Evolutionary conservation across 176 grass and related monocot species (phyloP).

Genomic region (Stipa capillata): DNA sequence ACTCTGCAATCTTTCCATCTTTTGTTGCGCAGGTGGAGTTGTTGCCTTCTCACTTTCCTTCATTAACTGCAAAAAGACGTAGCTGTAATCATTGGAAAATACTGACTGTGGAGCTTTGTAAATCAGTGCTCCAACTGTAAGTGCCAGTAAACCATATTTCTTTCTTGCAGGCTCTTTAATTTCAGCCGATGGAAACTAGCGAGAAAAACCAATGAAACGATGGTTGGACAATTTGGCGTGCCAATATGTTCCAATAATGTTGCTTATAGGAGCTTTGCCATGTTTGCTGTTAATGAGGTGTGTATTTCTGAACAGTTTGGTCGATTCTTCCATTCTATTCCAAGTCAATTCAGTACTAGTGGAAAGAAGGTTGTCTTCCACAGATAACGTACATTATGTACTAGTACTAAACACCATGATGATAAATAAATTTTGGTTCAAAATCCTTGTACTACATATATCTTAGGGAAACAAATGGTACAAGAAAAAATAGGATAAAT

Average conservation of each 20-base stretch:
- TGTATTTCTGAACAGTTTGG: background rate
- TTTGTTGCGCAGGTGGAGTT: slow-evolving; percentile 41
- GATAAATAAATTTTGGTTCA: background rate
- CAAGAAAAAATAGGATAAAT: background rate
- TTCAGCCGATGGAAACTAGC: background rate
- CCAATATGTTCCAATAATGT: background rate
- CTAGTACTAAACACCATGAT: background rate
- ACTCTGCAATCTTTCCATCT: slow-evolving; percentile 66
- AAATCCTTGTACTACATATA: background rate
- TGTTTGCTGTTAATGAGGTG: background rate
- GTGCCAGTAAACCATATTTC: background rate
- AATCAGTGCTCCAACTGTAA: background rate
- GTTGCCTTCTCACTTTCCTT: slow-evolving; percentile 28
- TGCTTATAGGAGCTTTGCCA: background rate
- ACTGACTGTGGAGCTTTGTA: background rate
- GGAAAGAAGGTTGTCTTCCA: too few species aligned
- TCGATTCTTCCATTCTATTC: background rate
- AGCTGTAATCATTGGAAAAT: background rate
- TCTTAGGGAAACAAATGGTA: background rate
- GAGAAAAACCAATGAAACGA: background rate
- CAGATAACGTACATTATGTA: background rate
- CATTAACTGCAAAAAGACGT: slow-evolving; percentile 48
- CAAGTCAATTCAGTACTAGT: background rate
- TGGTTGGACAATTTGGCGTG: background rate
- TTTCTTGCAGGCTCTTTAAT: background rate